Evolutionary conservation across 345 rosid species (phyloP), one percentile per base, ranked within the genome.

Genomic region (Brassica juncea): DNA sequence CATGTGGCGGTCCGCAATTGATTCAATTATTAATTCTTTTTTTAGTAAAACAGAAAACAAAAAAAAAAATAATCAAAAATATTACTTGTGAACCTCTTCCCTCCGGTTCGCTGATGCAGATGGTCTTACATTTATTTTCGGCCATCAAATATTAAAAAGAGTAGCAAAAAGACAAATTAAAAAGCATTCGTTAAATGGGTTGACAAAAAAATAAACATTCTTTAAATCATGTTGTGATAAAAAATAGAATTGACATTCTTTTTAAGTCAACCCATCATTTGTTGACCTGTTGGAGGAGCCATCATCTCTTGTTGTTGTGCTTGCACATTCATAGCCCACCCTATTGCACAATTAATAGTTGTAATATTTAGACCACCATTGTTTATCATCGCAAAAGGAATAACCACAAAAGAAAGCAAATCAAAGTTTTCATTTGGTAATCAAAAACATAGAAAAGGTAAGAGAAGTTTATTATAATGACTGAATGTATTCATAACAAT

Each of bases 221-320:
- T 35, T 52, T 54, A 39, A 60, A 47, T 19, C 68, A 73, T 4
- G 21, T 62, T 47, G 47, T 62, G 57, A 42, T 49, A 49, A 49
- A 49, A 49, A 52, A 62, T 14, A 75, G 16, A n/a, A 15, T 3
- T 23, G 39, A 25, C 6, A 25, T 16, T 7, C 11, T 19, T 23
- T 15, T 25, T 2, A 9, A 79, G 71, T 79, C 78, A 79, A 58
- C 82, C 81, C 76, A 78, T 72, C 82, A 79, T 79, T 23, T 54
- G 72, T 73, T 79, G 82, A 68, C 70, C 42, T 12, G 16, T 44
- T 11, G 82, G 78, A 55, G 82, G 78, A 42, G 77, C 39, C 78
- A 73, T 79, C 82, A 73, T 73, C 77, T 60, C 69, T 66, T 57
- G 79, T 16, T 79, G 77, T 0, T 58, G 49, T 47, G 69, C 49